Evolutionary conservation across 257 asterid species (phyloP).

Genomic region (Catharanthus roseus): DNA sequence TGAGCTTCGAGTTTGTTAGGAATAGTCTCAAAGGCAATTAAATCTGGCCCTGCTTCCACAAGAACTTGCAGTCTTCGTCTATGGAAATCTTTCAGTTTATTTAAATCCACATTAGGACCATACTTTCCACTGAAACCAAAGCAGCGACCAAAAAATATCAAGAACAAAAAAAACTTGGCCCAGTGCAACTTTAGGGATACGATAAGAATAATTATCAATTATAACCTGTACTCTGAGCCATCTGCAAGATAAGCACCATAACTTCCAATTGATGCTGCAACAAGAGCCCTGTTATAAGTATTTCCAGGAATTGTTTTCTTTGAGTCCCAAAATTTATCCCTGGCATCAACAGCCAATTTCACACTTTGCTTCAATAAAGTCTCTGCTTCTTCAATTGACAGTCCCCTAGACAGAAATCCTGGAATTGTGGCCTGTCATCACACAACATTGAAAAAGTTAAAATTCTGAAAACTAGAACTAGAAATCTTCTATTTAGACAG

Average conservation of each 20-base stretch:
- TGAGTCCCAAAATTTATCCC: slow-evolving; percentile 61
- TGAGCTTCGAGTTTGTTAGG: slow-evolving; percentile 88
- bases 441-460: not conserved
- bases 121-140: slow-evolving; percentile 52
- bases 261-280: slow-evolving; percentile 89
- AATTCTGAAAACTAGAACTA: too few species aligned
- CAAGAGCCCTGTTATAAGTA: slow-evolving; percentile 49
- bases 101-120: slow-evolving; percentile 39
- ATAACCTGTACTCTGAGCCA: slow-evolving; percentile 88
- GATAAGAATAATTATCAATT: not conserved
- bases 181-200: not conserved
- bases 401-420: slow-evolving; percentile 65
- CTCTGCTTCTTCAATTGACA: slow-evolving; percentile 64
- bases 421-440: slow-evolving; percentile 59
- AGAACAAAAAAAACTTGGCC: too few species aligned
- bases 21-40: slow-evolving; percentile 83
- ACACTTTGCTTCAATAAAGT: slow-evolving; percentile 52
- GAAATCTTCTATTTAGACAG: too few species aligned
- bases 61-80: slow-evolving; percentile 74
- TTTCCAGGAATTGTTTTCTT: slow-evolving; percentile 28
- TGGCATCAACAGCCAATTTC: slow-evolving; percentile 55
- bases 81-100: slow-evolving; percentile 70
- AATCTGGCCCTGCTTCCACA: slow-evolving; percentile 66
- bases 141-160: not conserved
- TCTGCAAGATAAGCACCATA: slow-evolving; percentile 86